Conservation (phyloP, 805 yeast genomes). For the Isabelozyma heimii region DNA sequence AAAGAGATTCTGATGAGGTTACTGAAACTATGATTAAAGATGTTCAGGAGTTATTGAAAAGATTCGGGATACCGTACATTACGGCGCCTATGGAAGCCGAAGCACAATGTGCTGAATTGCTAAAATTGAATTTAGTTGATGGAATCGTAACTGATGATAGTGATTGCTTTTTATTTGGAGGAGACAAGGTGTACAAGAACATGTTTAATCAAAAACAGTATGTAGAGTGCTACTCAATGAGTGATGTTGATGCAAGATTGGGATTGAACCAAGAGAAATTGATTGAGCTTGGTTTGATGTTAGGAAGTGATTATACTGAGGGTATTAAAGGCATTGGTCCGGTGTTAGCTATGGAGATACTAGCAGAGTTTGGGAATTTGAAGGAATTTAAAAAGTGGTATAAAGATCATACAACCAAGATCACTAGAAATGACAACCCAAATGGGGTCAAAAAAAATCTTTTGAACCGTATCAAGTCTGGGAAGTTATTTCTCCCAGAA, state of each 20-base stretch:
- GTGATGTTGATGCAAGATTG: conserved; percentile 56
- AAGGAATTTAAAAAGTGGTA: conserved; percentile 52
- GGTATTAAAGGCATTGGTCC: conserved; percentile 95
- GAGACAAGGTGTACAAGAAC: conserved; percentile 77
- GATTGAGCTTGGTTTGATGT: conserved; percentile 75
- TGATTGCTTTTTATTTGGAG: conserved; percentile 94
- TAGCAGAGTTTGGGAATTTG: conserved; percentile 73
- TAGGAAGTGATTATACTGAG: conserved; percentile 95
- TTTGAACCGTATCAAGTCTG: conserved; percentile 50
- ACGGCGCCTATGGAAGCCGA: conserved; percentile 99
- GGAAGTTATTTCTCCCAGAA: conserved; percentile 54
- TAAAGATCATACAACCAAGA: conserved; percentile 43
- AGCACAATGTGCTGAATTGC: conserved; percentile 91
- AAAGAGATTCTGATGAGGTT: conserved; percentile 89
- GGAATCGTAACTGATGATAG: conserved; percentile 97
- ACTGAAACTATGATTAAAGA: conserved; percentile 82
- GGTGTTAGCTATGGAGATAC: conserved; percentile 82
- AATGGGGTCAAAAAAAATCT: conserved; percentile 56
- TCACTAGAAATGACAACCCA: conserved; percentile 37
- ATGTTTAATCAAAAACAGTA: conserved; percentile 92
- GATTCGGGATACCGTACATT: conserved; percentile 92
- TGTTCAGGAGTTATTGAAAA: conserved; percentile 79
- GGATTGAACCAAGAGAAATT: conserved; percentile 64
- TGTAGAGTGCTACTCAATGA: conserved; percentile 76
- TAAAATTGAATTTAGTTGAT: conserved; percentile 72